Conservation (phyloP, 371 early-diverging fungal species). For the Mortierella sp. region DNA sequence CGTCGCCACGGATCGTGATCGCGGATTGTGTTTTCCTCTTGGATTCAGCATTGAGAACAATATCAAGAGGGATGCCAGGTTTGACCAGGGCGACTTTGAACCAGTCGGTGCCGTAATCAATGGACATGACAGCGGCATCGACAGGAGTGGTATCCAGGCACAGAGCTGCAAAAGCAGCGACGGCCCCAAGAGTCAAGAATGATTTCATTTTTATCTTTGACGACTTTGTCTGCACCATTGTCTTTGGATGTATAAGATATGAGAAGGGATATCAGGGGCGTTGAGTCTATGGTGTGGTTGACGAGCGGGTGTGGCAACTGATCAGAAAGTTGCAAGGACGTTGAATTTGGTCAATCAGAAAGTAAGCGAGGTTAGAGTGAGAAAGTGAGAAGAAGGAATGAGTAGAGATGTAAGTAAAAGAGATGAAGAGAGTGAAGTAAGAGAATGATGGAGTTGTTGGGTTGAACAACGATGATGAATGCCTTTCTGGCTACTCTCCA, state of each 20-base stretch:
- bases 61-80: conserved; percentile 90
- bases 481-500: conserved; percentile 6
- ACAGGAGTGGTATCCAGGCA: conserved; percentile 40
- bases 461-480: not conserved
- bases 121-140: conserved; percentile 87
- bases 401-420: not conserved
- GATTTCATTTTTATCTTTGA: conserved; percentile 43
- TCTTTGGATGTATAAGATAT: not conserved
- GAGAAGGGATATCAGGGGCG: not conserved
- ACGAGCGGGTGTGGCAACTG: not conserved
- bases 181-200: conserved; percentile 45
- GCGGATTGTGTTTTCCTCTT: conserved; percentile 93
- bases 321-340: not conserved
- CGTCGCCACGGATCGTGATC: conserved; percentile 82
- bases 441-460: not conserved
- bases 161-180: conserved; percentile 50
- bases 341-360: not conserved
- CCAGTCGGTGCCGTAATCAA: conserved; percentile 98
- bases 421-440: not conserved
- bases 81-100: conserved; percentile 95
- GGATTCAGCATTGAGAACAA: conserved; percentile 95
- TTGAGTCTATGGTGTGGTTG: not conserved
- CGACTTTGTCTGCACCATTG: conserved; percentile 18
- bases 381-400: not conserved
- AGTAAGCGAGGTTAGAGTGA: not conserved